phyloP scores from a whole-genome alignment of 2,329 filamentous ascomycete genomes.

The Nectriaceae sp. region DNA sequence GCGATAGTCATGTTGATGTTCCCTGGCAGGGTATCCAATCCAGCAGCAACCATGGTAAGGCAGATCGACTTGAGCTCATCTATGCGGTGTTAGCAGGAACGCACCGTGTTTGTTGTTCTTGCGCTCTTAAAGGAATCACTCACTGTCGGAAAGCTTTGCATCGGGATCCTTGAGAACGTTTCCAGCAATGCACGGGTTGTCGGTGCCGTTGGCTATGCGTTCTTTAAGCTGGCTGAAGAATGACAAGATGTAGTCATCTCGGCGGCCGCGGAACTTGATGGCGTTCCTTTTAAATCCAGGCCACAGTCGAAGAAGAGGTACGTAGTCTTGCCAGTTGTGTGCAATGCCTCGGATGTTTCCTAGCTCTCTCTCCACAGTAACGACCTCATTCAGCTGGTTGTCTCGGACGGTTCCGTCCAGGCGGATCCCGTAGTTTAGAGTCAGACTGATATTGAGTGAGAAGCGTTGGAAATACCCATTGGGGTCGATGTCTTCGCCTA shows the following conservation, averaged over 20 bases:
- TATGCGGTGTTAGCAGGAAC: no score
- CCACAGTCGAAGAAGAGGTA: conserved; percentile 67
- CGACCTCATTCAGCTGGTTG: conserved; percentile 69
- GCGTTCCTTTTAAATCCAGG: conserved; percentile 63
- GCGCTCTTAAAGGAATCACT: no score
- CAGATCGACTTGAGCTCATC: not conserved
- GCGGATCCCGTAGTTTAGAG: conserved; percentile 75
- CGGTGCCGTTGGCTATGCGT: conserved; percentile 36
- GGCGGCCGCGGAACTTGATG: conserved; percentile 50
- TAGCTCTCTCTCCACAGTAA: conserved; percentile 71
- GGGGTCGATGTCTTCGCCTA: conserved; percentile 69
- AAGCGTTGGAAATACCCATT: conserved; percentile 72
- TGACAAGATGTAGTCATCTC: conserved; percentile 55
- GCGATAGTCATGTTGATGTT: not conserved
- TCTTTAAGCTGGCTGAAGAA: conserved; percentile 59
- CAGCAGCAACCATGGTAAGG: not conserved
- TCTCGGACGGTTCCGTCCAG: conserved; percentile 70
- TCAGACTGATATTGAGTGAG: conserved; percentile 73
- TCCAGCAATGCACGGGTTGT: conserved; percentile 40
- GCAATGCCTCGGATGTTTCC: conserved; percentile 74
- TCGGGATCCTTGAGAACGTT: conserved; percentile 56
- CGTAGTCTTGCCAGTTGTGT: conserved; percentile 82
- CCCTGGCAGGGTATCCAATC: not conserved
- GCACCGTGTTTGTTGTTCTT: no score
- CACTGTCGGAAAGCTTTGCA: conserved; percentile 37